Percentiles rank a stretch among this genome's conserved stretches.
These are phyloP conservation scores for Mycothermus thermophilus DNA, from an alignment of 495 filamentous ascomycete genomes.

Conservation along the genomic window DNA sequence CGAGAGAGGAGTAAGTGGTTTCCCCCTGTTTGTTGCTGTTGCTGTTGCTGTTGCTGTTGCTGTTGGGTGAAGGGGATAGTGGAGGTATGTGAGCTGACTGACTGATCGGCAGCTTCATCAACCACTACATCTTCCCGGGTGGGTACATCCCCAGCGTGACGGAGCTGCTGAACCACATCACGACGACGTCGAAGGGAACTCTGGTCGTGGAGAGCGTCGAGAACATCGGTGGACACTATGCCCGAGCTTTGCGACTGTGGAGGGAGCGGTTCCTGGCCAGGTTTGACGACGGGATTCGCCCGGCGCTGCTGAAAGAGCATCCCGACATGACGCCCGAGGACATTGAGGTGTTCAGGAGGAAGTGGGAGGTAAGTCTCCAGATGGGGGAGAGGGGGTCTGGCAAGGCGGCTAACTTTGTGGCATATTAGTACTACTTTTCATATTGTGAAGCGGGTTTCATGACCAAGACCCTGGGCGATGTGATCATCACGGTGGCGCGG, in stretches of 20 bases:
- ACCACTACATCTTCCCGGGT: constrained; percentile 61
- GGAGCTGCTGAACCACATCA: constrained; percentile 47
- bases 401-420: constrained; percentile 4
- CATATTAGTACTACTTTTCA: constrained; percentile 55
- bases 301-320: constrained; percentile 39
- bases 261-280: constrained; percentile 46
- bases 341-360: constrained; percentile 49
- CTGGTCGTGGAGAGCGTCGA: constrained; percentile 49
- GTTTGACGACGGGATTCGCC: constrained; percentile 43
- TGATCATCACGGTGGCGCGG: constrained; percentile 50
- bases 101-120: constrained; percentile 42
- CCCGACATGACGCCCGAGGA: constrained; percentile 41
- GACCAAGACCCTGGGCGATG: constrained; percentile 56
- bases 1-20: constrained; percentile 31
- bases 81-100: neutral
- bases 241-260: constrained; percentile 54
- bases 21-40: neutral
- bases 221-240: constrained; percentile 59
- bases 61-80: no score
- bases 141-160: constrained; percentile 55
- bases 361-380: constrained; percentile 43
- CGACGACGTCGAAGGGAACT: constrained; percentile 39
- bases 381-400: neutral
- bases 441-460: constrained; percentile 62
- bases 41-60: no score